These are phyloP conservation scores for Tetraselmis chui DNA, from an alignment of 139 green algal species.

Conservation along the genomic window DNA sequence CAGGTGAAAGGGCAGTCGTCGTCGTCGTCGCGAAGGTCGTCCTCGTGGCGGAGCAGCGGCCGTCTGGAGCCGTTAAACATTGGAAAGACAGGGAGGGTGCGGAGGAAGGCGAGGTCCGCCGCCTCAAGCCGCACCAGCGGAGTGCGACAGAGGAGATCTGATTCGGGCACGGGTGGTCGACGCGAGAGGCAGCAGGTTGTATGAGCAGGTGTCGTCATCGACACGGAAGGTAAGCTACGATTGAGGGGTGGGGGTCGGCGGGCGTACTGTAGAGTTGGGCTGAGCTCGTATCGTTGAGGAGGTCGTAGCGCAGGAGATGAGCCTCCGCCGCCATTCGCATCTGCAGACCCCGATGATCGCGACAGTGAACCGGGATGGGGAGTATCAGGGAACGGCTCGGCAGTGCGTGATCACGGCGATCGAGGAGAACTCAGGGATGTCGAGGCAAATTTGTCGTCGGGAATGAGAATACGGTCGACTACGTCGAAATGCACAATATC, in stretches of 20 bases:
- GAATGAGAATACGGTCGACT: no score
- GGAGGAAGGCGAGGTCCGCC: conserved; percentile 18
- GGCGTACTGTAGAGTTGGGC: neutral
- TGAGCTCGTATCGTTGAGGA: neutral
- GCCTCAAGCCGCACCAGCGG: conserved; percentile 8
- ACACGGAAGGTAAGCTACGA: no score
- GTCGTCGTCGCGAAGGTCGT: neutral
- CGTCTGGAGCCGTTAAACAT: neutral
- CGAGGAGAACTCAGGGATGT: no score
- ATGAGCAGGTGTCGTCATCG: no score
- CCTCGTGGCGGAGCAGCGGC: neutral
- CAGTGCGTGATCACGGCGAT: no score
- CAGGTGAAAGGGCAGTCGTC: neutral
- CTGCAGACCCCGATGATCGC: neutral
- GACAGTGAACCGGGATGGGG: no score
- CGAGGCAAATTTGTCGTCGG: no score
- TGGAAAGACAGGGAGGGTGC: conserved; percentile 31
- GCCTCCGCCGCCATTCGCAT: neutral
- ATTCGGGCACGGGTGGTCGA: no score
- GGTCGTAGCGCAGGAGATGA: neutral
- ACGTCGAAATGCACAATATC: no score
- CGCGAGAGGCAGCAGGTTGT: no score
- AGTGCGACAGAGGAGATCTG: neutral
- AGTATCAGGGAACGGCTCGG: no score
- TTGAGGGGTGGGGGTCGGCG: no score